A percentile compares a stretch with the other conserved stretches of the same genome.
Conservation (phyloP, 2,329 filamentous ascomycete genomes). For the Gaeumannomyces tritici region DNA sequence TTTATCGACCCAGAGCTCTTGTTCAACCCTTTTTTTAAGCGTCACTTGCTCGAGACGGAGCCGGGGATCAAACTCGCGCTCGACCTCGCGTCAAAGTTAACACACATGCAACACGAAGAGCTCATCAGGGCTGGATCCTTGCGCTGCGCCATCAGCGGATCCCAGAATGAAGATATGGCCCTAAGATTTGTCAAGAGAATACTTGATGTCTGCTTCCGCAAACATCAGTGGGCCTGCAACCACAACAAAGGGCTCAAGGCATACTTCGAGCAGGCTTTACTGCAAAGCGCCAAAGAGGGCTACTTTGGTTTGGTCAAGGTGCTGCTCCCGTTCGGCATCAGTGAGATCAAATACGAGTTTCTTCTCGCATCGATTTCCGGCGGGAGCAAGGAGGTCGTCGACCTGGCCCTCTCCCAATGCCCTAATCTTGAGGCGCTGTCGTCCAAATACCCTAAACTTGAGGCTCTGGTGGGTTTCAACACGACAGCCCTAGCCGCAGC, state of each 20-base stretch:
- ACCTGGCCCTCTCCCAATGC: neutral
- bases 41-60: accelerated
- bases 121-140: neutral
- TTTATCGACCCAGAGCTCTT: neutral
- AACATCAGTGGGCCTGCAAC: neutral
- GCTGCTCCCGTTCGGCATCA: neutral
- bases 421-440: neutral
- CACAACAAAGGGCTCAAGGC: neutral
- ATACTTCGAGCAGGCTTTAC: neutral
- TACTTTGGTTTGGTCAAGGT: neutral
- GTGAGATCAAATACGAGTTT: neutral
- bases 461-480: too few species aligned
- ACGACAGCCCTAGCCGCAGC: neutral
- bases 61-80: neutral
- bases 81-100: neutral
- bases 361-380: neutral
- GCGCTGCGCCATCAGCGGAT: neutral
- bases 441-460: too few species aligned
- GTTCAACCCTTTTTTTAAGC: neutral
- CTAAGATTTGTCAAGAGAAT: neutral
- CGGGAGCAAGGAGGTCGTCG: neutral
- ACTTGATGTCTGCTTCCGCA: neutral
- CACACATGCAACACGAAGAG: neutral
- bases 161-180: neutral
- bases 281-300: neutral